phyloP scores from a whole-genome alignment of 116 monocot species.

The Thalassia testudinum region DNA sequence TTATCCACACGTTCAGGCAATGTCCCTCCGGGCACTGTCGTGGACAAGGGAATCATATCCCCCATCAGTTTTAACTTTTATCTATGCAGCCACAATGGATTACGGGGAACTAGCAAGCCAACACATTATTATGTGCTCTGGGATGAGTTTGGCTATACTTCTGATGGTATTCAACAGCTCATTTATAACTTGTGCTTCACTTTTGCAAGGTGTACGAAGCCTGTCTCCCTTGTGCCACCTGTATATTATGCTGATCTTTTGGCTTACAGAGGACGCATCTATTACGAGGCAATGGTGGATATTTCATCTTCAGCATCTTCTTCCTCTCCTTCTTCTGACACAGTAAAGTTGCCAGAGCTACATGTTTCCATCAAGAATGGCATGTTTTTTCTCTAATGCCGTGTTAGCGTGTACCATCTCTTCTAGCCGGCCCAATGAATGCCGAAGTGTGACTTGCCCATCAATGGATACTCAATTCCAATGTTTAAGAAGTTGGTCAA shows the following conservation, averaged over 20 bases:
- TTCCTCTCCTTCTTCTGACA: background rate
- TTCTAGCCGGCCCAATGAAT: too few species aligned
- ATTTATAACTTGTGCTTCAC: constrained; percentile 26
- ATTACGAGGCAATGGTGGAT: constrained; percentile 12
- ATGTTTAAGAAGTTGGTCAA: too few species aligned
- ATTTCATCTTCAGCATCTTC: background rate
- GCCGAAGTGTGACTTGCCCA: too few species aligned
- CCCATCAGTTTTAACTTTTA: constrained; percentile 22
- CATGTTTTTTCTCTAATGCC: constrained; percentile 11
- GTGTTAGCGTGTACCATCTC: too few species aligned
- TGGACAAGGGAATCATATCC: constrained; percentile 28
- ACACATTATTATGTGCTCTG: constrained; percentile 32
- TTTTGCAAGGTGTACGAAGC: constrained; percentile 36
- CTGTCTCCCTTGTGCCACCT: constrained; percentile 30
- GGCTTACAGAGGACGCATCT: constrained; percentile 25
- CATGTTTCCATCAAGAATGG: constrained; percentile 1
- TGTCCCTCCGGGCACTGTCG: constrained; percentile 31
- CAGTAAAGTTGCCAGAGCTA: background rate
- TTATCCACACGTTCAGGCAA: background rate
- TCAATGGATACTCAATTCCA: too few species aligned
- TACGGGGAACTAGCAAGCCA: constrained; percentile 26
- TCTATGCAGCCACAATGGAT: constrained; percentile 34
- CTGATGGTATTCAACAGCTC: constrained; percentile 26
- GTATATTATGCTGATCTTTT: constrained; percentile 40
- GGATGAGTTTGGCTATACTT: constrained; percentile 24